phyloP scores from a whole-genome alignment of 2,329 filamentous ascomycete species.

The Pseudopyricularia javanii region DNA sequence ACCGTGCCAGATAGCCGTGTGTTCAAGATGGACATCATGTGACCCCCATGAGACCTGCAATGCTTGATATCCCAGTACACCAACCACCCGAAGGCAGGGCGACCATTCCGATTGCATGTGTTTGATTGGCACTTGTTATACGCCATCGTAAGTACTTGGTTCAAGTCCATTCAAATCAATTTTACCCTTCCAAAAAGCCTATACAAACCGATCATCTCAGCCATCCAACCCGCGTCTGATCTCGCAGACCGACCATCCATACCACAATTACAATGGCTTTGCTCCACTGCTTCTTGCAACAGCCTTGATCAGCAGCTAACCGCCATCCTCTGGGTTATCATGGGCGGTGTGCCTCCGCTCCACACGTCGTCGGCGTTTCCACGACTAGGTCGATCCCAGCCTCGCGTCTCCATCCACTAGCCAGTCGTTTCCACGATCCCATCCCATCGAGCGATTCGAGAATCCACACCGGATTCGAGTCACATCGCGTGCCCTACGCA shows the following conservation, averaged over 20 bases:
- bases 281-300: not conserved
- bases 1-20: no score
- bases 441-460: no score
- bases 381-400: not conserved
- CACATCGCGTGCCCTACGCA: not conserved
- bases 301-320: not conserved
- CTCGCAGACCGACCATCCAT: not conserved
- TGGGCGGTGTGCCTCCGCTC: not conserved
- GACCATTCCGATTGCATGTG: no score
- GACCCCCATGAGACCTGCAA: no score
- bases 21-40: no score
- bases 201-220: no score
- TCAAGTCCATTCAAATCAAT: no score
- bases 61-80: no score
- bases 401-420: not conserved
- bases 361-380: not conserved
- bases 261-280: not conserved
- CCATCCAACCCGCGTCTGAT: not conserved
- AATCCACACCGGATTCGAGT: not conserved
- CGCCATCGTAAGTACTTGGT: no score
- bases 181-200: no score
- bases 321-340: not conserved
- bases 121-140: no score
- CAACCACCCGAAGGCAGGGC: no score
- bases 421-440: not conserved